Conservation (phyloP, 805 yeast species). For the Millerozyma acaciae region DNA sequence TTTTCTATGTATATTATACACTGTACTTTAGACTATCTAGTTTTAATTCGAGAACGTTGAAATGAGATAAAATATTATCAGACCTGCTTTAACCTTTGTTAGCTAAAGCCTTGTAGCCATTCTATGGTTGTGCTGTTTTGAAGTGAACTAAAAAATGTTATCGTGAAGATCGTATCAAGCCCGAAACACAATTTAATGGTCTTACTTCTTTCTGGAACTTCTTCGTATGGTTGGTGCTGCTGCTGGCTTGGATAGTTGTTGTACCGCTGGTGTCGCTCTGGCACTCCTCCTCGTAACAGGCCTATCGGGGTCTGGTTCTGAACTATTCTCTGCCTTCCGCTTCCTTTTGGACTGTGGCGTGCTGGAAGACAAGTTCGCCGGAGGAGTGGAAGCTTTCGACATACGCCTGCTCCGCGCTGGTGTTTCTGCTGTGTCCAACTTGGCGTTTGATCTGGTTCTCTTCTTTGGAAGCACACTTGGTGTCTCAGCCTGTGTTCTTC, state of each 20-base stretch:
- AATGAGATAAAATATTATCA: no score
- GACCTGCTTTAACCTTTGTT: no score
- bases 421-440: constrained; percentile 9
- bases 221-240: constrained; percentile 8
- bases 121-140: not conserved
- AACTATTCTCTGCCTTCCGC: constrained; percentile 9
- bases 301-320: constrained; percentile 4
- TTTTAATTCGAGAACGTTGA: no score
- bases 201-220: constrained; percentile 13
- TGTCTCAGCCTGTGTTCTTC: constrained; percentile 7
- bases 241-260: constrained; percentile 4
- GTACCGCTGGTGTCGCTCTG: constrained; percentile 9
- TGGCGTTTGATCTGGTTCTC: constrained; percentile 12
- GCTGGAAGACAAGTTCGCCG: constrained; percentile 4
- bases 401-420: constrained; percentile 10
- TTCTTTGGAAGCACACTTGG: constrained; percentile 12
- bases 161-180: no score
- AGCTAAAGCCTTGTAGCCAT: no score
- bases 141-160: not conserved
- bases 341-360: constrained; percentile 9
- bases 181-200: no score
- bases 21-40: not conserved
- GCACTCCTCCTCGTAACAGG: constrained; percentile 9
- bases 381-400: constrained; percentile 11
- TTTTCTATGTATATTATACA: not conserved